Evolutionary conservation across 768 basidiomycete species (phyloP).

Genomic region (Tylopilus intermedius): DNA sequence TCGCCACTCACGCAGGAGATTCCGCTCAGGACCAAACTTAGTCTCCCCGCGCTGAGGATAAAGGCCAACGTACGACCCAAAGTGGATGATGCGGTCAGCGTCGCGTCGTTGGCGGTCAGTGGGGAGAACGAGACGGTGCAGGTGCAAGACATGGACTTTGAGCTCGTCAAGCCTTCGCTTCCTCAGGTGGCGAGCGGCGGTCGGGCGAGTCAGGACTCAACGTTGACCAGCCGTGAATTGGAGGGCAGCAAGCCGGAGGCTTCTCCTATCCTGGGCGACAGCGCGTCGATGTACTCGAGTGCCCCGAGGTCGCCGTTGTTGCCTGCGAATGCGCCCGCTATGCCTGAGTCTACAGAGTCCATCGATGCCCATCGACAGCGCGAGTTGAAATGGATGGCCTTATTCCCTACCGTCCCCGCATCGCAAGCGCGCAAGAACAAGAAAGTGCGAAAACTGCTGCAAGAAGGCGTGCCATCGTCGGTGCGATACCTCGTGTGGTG

Average conservation of each 20-base stretch:
- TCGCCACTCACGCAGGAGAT: constrained; percentile 28
- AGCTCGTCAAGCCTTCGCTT: constrained; percentile 63
- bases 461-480: constrained; percentile 78
- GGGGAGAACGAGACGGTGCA: constrained; percentile 56
- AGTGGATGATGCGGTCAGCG: constrained; percentile 30
- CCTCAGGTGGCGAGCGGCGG: constrained; percentile 38
- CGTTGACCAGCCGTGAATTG: constrained; percentile 29
- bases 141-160: constrained; percentile 78
- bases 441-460: constrained; percentile 67
- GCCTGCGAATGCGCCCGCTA: not conserved
- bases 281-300: constrained; percentile 37
- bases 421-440: constrained; percentile 71
- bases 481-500: constrained; percentile 85
- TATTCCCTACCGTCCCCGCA: constrained; percentile 52
- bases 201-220: constrained; percentile 51
- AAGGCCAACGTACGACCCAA: constrained; percentile 26
- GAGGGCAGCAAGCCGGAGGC: constrained; percentile 7
- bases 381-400: constrained; percentile 71
- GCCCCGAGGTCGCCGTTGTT: constrained; percentile 26
- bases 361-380: constrained; percentile 66
- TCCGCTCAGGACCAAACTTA: constrained; percentile 56
- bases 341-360: constrained; percentile 21
- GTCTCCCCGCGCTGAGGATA: constrained; percentile 61
- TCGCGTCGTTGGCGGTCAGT: constrained; percentile 20
- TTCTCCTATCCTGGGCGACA: constrained; percentile 35